Percentiles rank a stretch among this genome's conserved stretches.
phyloP scores from a whole-genome alignment of 2,329 filamentous ascomycete genomes.

The Fusarium sp. region DNA sequence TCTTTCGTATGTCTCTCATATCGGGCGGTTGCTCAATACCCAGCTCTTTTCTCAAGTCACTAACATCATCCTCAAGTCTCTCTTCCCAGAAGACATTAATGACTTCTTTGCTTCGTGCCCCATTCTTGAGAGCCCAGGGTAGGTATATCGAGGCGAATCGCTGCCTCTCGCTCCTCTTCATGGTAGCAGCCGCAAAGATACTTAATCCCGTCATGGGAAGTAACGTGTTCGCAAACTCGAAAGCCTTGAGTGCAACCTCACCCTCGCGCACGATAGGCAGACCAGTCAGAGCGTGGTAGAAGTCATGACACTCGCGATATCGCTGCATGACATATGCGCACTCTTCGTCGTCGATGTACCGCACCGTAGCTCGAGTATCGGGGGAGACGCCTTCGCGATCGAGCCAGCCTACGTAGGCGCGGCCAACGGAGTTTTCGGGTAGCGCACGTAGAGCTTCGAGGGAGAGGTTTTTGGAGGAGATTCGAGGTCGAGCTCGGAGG shows the following conservation, averaged over 20 bases:
- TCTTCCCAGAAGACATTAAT: conserved; percentile 99
- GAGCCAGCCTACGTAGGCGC: conserved; percentile 88
- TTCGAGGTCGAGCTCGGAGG: conserved; percentile 86
- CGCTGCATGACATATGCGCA: conserved; percentile 99
- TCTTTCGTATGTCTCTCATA: conserved; percentile 77
- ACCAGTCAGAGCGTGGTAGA: conserved; percentile 94
- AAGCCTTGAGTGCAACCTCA: conserved; percentile 96
- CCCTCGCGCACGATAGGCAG: conserved; percentile 93
- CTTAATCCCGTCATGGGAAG: conserved; percentile 94
- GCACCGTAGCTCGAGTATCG: conserved; percentile 82
- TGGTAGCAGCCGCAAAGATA: conserved; percentile 83
- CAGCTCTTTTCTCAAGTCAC: conserved; percentile 75
- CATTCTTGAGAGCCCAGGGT: conserved; percentile 91
- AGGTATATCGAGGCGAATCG: conserved; percentile 79
- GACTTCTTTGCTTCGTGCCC: conserved; percentile 76
- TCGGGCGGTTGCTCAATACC: conserved; percentile 91
- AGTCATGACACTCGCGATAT: conserved; percentile 96
- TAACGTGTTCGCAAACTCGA: conserved; percentile 94
- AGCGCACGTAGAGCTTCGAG: conserved; percentile 76
- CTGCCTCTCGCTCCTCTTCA: conserved; percentile 81
- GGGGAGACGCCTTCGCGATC: conserved; percentile 92
- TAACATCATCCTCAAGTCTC: conserved; percentile 83
- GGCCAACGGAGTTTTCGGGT: conserved; percentile 77
- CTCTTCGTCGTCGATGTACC: conserved; percentile 93
- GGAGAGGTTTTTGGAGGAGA: conserved; percentile 76